Percentiles rank a stretch among this genome's conserved stretches.
These are phyloP conservation scores for Mortierella sp. DNA, from an alignment of 371 early-diverging fungal species.

Conservation along the genomic window DNA sequence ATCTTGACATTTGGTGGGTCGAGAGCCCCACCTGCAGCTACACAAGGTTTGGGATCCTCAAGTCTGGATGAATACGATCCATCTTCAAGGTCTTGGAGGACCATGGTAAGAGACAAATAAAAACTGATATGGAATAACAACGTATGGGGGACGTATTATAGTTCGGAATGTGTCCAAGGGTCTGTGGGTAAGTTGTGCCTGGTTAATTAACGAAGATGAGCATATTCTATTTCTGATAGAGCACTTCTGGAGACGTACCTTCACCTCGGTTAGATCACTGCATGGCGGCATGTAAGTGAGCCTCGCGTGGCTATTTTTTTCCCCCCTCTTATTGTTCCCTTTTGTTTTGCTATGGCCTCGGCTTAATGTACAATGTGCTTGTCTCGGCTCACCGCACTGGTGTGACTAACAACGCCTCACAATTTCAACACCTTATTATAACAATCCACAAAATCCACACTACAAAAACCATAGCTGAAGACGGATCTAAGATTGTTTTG, in stretches of 20 bases:
- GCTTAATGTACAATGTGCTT: too few species aligned
- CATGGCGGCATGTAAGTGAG: conserved; percentile 33
- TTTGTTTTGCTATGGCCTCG: background rate
- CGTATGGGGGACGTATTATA: too few species aligned
- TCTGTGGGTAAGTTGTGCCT: too few species aligned
- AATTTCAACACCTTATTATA: too few species aligned
- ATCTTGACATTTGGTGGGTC: conserved; percentile 41
- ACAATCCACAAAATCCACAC: too few species aligned
- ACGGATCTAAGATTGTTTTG: conserved; percentile 38
- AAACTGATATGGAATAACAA: background rate
- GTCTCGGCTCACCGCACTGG: too few species aligned
- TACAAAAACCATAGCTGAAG: too few species aligned
- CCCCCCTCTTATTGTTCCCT: background rate
- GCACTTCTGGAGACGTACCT: conserved; percentile 35
- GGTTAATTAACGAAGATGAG: too few species aligned
- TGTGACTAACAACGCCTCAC: too few species aligned
- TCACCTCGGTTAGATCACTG: conserved; percentile 40
- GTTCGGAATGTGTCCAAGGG: background rate
- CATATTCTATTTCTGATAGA: conserved; percentile 10
- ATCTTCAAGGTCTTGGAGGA: conserved; percentile 17
- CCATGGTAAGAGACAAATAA: conserved; percentile 24
- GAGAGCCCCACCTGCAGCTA: conserved; percentile 10
- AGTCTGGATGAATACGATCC: conserved; percentile 29
- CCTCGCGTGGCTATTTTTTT: background rate
- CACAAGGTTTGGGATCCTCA: background rate